Conservation (phyloP, 1,284 basidiomycete species). For the Ganoderma lucidum region DNA sequence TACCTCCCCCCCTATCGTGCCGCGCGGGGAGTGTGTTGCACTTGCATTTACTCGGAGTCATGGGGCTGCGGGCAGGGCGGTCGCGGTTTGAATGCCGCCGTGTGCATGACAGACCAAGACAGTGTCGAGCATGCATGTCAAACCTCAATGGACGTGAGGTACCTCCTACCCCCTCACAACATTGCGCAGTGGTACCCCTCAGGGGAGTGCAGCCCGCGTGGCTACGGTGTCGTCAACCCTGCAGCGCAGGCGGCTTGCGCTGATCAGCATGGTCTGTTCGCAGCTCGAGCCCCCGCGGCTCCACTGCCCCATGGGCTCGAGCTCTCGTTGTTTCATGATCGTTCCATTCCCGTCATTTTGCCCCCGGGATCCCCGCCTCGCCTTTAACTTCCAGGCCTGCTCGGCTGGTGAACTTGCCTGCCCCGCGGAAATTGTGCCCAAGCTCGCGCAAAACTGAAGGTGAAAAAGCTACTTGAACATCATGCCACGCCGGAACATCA, state of each 20-base stretch:
- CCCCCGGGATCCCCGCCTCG: not conserved
- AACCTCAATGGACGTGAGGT: slow-evolving; percentile 6
- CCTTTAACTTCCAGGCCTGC: not conserved
- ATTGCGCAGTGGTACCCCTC: not conserved
- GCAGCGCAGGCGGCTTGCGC: not conserved
- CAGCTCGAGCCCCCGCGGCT: slow-evolving; percentile 5
- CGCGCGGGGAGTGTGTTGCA: not conserved
- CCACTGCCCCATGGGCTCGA: slow-evolving; percentile 3
- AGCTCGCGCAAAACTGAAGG: not conserved
- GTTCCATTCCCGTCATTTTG: not conserved
- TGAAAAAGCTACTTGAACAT: not conserved
- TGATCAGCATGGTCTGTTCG: not conserved
- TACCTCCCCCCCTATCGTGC: not conserved
- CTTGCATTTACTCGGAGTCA: not conserved
- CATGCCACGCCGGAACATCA: not conserved
- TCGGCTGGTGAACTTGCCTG: not conserved
- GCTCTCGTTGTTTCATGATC: not conserved
- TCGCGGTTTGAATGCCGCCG: not conserved
- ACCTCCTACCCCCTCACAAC: not conserved
- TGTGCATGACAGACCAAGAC: not conserved
- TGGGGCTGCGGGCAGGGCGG: not conserved
- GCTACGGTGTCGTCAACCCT: not conserved
- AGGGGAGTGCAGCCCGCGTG: slow-evolving; percentile 2
- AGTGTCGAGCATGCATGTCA: slow-evolving; percentile 8
- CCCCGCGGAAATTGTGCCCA: not conserved